phyloP scores from a whole-genome alignment of 768 basidiomycete genomes.

The Pleurotus djamor region DNA sequence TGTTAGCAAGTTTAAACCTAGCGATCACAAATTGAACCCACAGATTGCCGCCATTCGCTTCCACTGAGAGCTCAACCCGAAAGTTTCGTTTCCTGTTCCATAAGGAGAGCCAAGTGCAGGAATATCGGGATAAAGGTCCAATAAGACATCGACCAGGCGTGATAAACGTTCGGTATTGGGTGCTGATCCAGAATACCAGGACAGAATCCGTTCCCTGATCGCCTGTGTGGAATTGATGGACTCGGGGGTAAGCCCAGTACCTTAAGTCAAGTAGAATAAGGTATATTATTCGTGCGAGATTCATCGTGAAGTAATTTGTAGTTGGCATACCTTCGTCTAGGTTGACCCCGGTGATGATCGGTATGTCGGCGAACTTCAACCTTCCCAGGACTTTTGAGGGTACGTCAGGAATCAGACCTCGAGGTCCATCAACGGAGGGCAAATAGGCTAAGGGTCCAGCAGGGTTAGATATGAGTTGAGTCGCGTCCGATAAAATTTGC shows the following conservation, averaged over 20 bases:
- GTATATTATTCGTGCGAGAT: too few species aligned
- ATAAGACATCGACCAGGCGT: constrained; percentile 17
- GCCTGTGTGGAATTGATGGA: constrained; percentile 18
- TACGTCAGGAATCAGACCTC: constrained; percentile 34
- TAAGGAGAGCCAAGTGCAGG: constrained; percentile 43
- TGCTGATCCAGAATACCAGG: constrained; percentile 23
- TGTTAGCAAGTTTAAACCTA: too few species aligned
- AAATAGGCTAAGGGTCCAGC: constrained; percentile 17
- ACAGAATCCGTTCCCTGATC: constrained; percentile 21
- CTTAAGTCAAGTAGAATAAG: constrained; percentile 12
- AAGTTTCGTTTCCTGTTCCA: constrained; percentile 40
- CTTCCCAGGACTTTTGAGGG: constrained; percentile 28
- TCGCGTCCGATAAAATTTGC: not conserved
- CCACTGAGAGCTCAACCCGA: constrained; percentile 29
- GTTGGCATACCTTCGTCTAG: constrained; percentile 45
- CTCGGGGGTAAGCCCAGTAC: constrained; percentile 28
- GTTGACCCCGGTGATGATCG: constrained; percentile 42
- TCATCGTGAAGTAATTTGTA: too few species aligned
- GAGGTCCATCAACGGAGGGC: constrained; percentile 38
- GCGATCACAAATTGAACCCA: too few species aligned
- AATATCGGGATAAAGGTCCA: constrained; percentile 37
- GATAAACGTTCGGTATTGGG: constrained; percentile 15
- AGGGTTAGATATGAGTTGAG: not conserved
- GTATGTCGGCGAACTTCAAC: constrained; percentile 26
- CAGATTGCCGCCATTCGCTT: constrained; percentile 24